Evolutionary conservation across 768 basidiomycete genomes (phyloP).

Genomic region (Collybiopsis confluens): DNA sequence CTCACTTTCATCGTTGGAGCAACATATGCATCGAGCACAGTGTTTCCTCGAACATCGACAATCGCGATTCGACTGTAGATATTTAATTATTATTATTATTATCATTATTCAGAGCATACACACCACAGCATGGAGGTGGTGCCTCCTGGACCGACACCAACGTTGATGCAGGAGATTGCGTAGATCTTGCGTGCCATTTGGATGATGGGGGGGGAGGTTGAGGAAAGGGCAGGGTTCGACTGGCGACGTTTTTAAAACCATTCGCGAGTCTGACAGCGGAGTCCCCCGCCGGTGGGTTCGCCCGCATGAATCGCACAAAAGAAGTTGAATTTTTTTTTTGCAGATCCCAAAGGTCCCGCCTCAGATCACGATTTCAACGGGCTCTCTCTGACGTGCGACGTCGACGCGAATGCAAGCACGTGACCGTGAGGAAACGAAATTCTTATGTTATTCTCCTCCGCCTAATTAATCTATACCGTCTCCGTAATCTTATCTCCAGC

Average conservation of each 20-base stretch:
- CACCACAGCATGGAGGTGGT: slow-evolving; percentile 82
- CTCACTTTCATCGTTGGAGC: slow-evolving; percentile 45
- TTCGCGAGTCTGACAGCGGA: slow-evolving; percentile 1
- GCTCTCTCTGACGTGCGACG: neutral
- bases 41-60: slow-evolving; percentile 54
- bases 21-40: slow-evolving; percentile 62
- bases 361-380: slow-evolving; percentile 4
- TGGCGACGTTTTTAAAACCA: too few species aligned
- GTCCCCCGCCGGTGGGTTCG: too few species aligned
- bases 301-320: slow-evolving; percentile 4
- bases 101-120: too few species aligned
- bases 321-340: too few species aligned
- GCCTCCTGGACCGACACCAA: slow-evolving; percentile 80
- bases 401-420: neutral
- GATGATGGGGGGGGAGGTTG: slow-evolving; percentile 10
- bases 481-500: slow-evolving; percentile 22
- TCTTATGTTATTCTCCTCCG: slow-evolving; percentile 3
- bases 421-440: slow-evolving; percentile 5
- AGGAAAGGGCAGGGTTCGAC: slow-evolving; percentile 8
- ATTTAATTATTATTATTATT: too few species aligned
- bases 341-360: neutral
- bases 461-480: slow-evolving; percentile 13
- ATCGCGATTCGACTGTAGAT: slow-evolving; percentile 48
- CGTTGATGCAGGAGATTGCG: slow-evolving; percentile 60
- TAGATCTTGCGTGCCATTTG: slow-evolving; percentile 30